These are phyloP conservation scores for Septoria linicola DNA, from an alignment of 2,329 filamentous ascomycete species.

Conservation along the genomic window DNA sequence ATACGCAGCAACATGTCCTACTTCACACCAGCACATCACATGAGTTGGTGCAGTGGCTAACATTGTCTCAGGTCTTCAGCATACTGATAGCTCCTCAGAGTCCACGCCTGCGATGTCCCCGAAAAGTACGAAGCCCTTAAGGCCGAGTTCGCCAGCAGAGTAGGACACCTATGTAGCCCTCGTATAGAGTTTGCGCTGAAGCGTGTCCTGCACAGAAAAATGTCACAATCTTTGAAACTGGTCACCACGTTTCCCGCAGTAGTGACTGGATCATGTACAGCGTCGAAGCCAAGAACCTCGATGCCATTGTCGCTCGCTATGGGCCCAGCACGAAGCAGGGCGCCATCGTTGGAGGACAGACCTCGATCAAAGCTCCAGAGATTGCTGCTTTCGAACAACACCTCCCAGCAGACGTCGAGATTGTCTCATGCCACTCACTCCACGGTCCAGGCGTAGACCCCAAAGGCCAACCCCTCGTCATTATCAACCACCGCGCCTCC, in stretches of 20 bases:
- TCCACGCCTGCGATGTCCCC: constrained; percentile 90
- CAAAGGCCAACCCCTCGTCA: constrained; percentile 82
- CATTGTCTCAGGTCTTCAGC: constrained; percentile 19
- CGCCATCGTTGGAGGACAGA: constrained; percentile 95
- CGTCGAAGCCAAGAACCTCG: constrained; percentile 90
- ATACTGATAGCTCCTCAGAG: constrained; percentile 57
- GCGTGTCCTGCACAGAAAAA: constrained; percentile 59
- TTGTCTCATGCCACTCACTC: constrained; percentile 93
- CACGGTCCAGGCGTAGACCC: constrained; percentile 90
- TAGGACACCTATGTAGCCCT: constrained; percentile 54
- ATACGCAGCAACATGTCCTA: constrained; percentile 44
- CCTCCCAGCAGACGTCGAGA: constrained; percentile 83
- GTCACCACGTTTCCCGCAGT: constrained; percentile 89
- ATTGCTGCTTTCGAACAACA: constrained; percentile 89
- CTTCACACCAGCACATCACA: constrained; percentile 2
- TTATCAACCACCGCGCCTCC: constrained; percentile 90
- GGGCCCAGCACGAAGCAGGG: constrained; percentile 93
- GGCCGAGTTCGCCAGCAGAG: constrained; percentile 80
- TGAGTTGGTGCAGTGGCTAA: constrained; percentile 21
- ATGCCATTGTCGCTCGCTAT: constrained; percentile 80
- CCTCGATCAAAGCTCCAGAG: constrained; percentile 96
- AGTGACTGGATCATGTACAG: constrained; percentile 99
- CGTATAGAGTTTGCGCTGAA: constrained; percentile 44
- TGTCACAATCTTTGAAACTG: constrained; percentile 87
- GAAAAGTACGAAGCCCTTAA: constrained; percentile 80